Evolutionary conservation across 2,329 filamentous ascomycete species (phyloP).

Genomic region (Lasiodiplodia gonubiensis): DNA sequence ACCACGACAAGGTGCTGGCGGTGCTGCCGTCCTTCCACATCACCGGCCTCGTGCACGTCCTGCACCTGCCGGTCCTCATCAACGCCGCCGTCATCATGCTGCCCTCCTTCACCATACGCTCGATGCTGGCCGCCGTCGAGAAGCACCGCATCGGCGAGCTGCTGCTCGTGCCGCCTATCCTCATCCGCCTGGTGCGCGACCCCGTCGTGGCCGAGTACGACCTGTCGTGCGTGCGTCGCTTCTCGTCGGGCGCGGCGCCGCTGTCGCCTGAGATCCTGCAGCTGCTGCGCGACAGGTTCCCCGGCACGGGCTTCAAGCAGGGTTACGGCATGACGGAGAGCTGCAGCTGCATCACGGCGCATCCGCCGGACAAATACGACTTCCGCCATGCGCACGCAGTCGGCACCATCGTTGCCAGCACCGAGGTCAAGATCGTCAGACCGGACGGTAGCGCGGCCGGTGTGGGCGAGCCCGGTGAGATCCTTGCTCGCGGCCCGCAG

Average conservation of each 20-base stretch:
- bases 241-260: slow-evolving; percentile 67
- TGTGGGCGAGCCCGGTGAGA: slow-evolving; percentile 59
- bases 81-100: slow-evolving; percentile 72
- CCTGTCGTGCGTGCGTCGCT: slow-evolving; percentile 60
- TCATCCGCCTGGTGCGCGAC: slow-evolving; percentile 66
- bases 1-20: slow-evolving; percentile 59
- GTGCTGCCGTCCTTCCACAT: slow-evolving; percentile 67
- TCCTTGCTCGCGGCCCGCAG: slow-evolving; percentile 56
- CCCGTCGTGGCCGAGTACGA: slow-evolving; percentile 62
- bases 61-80: slow-evolving; percentile 67
- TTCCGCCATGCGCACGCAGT: slow-evolving; percentile 65
- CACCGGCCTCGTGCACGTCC: slow-evolving; percentile 64
- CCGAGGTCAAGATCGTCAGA: slow-evolving; percentile 65
- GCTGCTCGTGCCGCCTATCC: slow-evolving; percentile 64
- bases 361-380: slow-evolving; percentile 61
- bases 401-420: slow-evolving; percentile 63
- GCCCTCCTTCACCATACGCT: slow-evolving; percentile 66
- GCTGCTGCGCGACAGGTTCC: slow-evolving; percentile 62
- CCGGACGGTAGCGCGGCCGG: slow-evolving; percentile 61
- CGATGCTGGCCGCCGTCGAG: slow-evolving; percentile 60
- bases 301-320: slow-evolving; percentile 66
- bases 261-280: slow-evolving; percentile 63
- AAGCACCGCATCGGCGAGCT: slow-evolving; percentile 62
- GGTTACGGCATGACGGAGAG: slow-evolving; percentile 73
- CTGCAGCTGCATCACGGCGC: slow-evolving; percentile 67